Evolutionary conservation across 2,329 filamentous ascomycete genomes (phyloP).

Genomic region (Ophiostoma montium): DNA sequence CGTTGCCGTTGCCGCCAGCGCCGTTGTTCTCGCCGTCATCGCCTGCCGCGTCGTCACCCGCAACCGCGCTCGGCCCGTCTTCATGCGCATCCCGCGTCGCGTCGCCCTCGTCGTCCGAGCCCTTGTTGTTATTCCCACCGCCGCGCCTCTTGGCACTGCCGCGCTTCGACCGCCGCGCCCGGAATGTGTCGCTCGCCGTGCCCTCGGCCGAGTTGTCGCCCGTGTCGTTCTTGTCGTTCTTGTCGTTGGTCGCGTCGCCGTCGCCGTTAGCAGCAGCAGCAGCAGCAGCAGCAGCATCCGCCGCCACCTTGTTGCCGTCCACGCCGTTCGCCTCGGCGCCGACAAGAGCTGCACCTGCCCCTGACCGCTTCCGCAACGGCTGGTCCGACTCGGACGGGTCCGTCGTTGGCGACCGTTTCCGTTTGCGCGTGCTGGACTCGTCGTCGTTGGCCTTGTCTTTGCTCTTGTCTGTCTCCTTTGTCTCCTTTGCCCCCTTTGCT

Average conservation of each 20-base stretch:
- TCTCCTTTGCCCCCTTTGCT: slow-evolving; percentile 19
- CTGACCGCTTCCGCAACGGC: slow-evolving; percentile 39
- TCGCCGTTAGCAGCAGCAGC: not conserved
- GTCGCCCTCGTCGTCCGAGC: slow-evolving; percentile 16
- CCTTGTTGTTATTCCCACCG: not conserved
- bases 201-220: slow-evolving; percentile 24
- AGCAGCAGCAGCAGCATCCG: not conserved
- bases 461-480: slow-evolving; percentile 6
- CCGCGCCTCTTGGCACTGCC: slow-evolving; percentile 17
- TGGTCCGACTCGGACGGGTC: slow-evolving; percentile 33
- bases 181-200: slow-evolving; percentile 21
- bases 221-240: slow-evolving; percentile 20
- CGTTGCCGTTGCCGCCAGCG: slow-evolving; percentile 13
- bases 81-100: not conserved
- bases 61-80: slow-evolving; percentile 22
- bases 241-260: slow-evolving; percentile 13
- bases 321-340: slow-evolving; percentile 9
- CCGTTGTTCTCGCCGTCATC: too few relatives aligned
- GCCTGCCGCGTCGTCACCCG: slow-evolving; percentile 25
- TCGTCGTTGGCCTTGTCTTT: slow-evolving; percentile 18
- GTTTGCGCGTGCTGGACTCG: slow-evolving; percentile 35
- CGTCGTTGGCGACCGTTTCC: slow-evolving; percentile 32
- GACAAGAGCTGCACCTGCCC: slow-evolving; percentile 26
- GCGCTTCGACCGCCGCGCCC: slow-evolving; percentile 28
- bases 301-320: not conserved